Evolutionary conservation across 106 monocot species (phyloP).

Genomic region (Platanthera guangdongensis): DNA sequence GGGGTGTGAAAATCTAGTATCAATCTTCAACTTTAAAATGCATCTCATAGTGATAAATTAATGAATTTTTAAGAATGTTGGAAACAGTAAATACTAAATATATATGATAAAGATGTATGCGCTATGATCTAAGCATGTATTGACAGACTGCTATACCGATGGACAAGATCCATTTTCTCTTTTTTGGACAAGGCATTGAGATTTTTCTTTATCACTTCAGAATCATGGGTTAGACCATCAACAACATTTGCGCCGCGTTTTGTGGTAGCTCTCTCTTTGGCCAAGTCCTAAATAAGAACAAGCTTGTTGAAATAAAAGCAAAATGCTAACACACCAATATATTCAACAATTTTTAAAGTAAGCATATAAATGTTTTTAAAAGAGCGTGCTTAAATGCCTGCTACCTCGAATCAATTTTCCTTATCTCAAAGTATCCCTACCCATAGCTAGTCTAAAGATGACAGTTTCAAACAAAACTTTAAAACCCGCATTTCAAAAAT

Average conservation of each 20-base stretch:
- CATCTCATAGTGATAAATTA: not conserved
- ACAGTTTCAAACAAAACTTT: not conserved
- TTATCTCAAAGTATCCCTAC: not conserved
- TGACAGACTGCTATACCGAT: constrained; percentile 31
- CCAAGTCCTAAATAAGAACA: constrained; percentile 13
- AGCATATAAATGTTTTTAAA: not conserved
- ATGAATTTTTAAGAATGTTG: not conserved
- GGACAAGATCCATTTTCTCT: constrained; percentile 75
- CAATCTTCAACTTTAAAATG: not conserved
- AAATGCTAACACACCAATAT: not conserved
- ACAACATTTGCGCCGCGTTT: constrained; percentile 11
- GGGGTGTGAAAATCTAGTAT: not conserved
- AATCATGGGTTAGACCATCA: constrained; percentile 17
- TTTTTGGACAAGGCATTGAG: constrained; percentile 54
- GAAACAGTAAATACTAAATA: not conserved
- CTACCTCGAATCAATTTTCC: not conserved
- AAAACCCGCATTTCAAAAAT: not conserved
- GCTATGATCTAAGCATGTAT: not conserved
- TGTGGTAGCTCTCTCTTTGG: constrained; percentile 11
- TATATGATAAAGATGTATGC: not conserved
- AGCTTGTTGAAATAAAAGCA: not conserved
- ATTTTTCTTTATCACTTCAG: constrained; percentile 59
- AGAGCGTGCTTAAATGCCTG: not conserved
- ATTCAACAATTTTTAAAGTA: not conserved
- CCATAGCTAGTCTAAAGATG: not conserved